Percentiles rank a stretch among this genome's conserved stretches.
Conservation (phyloP, 441 rosid species). For the Pelargonium australe region DNA sequence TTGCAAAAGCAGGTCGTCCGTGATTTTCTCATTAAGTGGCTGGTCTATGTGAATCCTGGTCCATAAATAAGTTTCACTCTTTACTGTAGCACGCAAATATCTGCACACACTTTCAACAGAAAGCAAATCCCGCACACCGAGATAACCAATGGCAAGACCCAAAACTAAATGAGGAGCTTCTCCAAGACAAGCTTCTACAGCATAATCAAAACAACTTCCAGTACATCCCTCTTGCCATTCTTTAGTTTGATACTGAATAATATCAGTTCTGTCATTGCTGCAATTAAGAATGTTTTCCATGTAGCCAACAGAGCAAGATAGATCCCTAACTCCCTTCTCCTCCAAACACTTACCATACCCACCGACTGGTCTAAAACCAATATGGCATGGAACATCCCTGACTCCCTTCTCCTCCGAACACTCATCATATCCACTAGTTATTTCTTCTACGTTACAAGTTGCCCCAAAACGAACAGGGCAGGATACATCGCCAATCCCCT, state of each 20-base stretch:
- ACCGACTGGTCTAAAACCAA: not conserved
- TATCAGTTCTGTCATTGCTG: conserved; percentile 18
- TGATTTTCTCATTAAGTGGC: conserved; percentile 73
- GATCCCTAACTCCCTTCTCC: not conserved
- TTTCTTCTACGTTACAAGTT: not conserved
- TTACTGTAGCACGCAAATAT: conserved; percentile 42
- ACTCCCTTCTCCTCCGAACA: not conserved
- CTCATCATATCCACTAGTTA: not conserved
- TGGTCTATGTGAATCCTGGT: conserved; percentile 59
- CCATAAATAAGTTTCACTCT: conserved; percentile 64
- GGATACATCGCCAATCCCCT: not conserved
- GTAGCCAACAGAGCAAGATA: not conserved
- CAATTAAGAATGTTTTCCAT: conserved; percentile 29
- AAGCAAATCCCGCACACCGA: conserved; percentile 69
- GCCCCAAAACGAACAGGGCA: not conserved
- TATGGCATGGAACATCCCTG: not conserved
- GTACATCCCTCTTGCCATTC: conserved; percentile 9
- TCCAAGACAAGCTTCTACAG: conserved; percentile 24
- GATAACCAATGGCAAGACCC: conserved; percentile 46
- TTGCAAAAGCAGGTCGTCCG: conserved; percentile 63
- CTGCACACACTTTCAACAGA: conserved; percentile 53
- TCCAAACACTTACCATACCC: not conserved
- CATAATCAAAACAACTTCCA: conserved; percentile 20
- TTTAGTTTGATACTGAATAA: conserved; percentile 15
- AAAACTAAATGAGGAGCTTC: conserved; percentile 49